A percentile compares a stretch with the other conserved stretches of the same genome.
phyloP scores from a whole-genome alignment of 2,329 filamentous ascomycete genomes.

The Rhinocladiella mackenziei region DNA sequence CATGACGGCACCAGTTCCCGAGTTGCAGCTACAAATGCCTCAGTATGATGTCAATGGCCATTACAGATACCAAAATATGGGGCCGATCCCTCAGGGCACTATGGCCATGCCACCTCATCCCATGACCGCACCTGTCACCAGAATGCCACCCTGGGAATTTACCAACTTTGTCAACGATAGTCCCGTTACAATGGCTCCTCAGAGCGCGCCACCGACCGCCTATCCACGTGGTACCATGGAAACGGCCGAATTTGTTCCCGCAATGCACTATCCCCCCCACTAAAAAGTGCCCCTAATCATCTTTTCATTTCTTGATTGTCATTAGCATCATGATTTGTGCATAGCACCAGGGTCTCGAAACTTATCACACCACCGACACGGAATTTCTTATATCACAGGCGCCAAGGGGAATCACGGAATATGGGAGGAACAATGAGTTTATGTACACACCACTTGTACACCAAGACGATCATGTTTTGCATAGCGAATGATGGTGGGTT shows the following conservation, averaged over 20 bases:
- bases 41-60: slow-evolving; percentile 20
- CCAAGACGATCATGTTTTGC: slow-evolving; percentile 24
- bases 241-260: slow-evolving; percentile 20
- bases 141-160: slow-evolving; percentile 39
- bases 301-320: slow-evolving; percentile 24
- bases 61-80: slow-evolving; percentile 22
- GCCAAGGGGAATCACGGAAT: slow-evolving; percentile 7
- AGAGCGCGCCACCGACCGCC: slow-evolving; percentile 25
- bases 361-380: slow-evolving; percentile 3
- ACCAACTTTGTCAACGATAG: slow-evolving; percentile 32
- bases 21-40: slow-evolving; percentile 27
- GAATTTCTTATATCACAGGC: slow-evolving; percentile 8
- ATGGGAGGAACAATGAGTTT: slow-evolving; percentile 15
- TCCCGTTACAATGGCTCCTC: slow-evolving; percentile 32
- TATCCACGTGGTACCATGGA: slow-evolving; percentile 24
- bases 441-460: slow-evolving; percentile 25
- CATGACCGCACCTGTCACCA: slow-evolving; percentile 34
- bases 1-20: slow-evolving; percentile 19
- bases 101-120: slow-evolving; percentile 23
- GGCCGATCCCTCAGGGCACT: slow-evolving; percentile 19
- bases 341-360: slow-evolving; percentile 7
- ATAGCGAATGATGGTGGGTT: slow-evolving; percentile 19
- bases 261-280: slow-evolving; percentile 20
- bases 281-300: slow-evolving; percentile 12
- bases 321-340: slow-evolving; percentile 20